Conservation (phyloP, 345 rosid species). For the Citrus reticulata region DNA sequence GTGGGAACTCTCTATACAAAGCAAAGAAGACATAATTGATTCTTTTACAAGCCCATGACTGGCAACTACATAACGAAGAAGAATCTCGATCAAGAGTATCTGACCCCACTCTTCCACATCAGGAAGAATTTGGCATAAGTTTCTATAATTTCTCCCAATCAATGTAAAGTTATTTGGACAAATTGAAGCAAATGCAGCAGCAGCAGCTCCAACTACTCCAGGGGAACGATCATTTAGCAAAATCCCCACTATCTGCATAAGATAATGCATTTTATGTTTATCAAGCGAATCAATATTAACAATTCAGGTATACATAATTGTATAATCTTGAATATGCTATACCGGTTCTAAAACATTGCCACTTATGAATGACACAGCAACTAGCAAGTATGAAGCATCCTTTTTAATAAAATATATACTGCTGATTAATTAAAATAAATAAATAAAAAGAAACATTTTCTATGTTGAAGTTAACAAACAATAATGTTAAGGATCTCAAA, state of each 20-base stretch:
- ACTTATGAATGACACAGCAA: background rate
- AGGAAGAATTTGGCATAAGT: slow-evolving; percentile 86
- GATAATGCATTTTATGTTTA: background rate
- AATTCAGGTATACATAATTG: background rate
- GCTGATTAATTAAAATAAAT: too few relatives aligned
- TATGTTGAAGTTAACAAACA: too few relatives aligned
- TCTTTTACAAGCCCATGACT: slow-evolving; percentile 88
- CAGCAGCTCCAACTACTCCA: slow-evolving; percentile 96
- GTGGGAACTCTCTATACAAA: slow-evolving; percentile 34
- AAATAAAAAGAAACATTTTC: too few relatives aligned
- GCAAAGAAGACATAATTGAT: slow-evolving; percentile 75
- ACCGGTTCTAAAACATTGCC: background rate
- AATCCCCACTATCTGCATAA: slow-evolving; percentile 77
- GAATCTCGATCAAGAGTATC: slow-evolving; percentile 72
- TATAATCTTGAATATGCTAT: background rate
- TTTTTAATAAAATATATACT: too few relatives aligned
- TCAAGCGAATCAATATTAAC: background rate
- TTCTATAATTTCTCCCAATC: slow-evolving; percentile 66
- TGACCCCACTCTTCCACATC: slow-evolving; percentile 99
- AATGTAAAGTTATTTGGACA: slow-evolving; percentile 80
- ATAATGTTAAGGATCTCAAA: too few relatives aligned
- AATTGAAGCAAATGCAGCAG: slow-evolving; percentile 79
- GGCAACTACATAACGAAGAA: slow-evolving; percentile 72
- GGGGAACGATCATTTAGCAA: slow-evolving; percentile 81
- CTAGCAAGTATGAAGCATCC: too few relatives aligned